Evolutionary conservation across 2,329 filamentous ascomycete genomes (phyloP), one percentile per base, ranked within the genome.

Genomic region (Pestalotiopsis sp.): DNA sequence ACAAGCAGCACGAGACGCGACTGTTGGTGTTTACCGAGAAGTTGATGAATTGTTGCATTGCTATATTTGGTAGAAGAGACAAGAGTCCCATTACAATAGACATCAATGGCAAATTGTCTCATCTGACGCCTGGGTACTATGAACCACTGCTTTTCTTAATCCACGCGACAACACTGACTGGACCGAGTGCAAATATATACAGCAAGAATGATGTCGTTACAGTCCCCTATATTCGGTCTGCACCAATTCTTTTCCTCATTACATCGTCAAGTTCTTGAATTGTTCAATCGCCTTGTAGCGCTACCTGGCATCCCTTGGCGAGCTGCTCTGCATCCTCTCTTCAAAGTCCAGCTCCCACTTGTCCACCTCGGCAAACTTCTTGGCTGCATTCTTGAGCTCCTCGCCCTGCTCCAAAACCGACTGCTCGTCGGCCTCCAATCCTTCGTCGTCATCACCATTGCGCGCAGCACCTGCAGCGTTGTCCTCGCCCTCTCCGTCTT

Each of bases 361-460:
- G 76, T 92, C 90, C 55, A 92, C 90, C 79, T 92, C 90, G 76
- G 87, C 84, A 74, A 92, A 92, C 79, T 92, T 92, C 76, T 82
- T 85, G 11, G 83, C 83, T 55, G 88, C 87, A 64, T 84, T 81
- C 78, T 87, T 87, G 70, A 92, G 80, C 81, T 90, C 88, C 57
- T 85, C 78, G 27, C 85, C 81, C 62, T 85, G 76, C 6, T 80
- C 77, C 63, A 78, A 78, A 68, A 81, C 76, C 74, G 81, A 52
- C 72, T 78, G 72, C 74, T 79, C 74, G 72, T 80, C 79, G 74
- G 78, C 77, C 64, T 78, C 72, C 70, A 79, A 79, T 4, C 73
- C 76, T 17, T 68, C 76, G 27, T 72, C 72, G 17, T 36, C 4
- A 6, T 36, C 25, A 3, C 73, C 72, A 4, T 79, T 81, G 31